These are phyloP conservation scores for Apiotrichum laibachii DNA, from an alignment of 1,284 basidiomycete genomes.

Conservation along the genomic window DNA sequence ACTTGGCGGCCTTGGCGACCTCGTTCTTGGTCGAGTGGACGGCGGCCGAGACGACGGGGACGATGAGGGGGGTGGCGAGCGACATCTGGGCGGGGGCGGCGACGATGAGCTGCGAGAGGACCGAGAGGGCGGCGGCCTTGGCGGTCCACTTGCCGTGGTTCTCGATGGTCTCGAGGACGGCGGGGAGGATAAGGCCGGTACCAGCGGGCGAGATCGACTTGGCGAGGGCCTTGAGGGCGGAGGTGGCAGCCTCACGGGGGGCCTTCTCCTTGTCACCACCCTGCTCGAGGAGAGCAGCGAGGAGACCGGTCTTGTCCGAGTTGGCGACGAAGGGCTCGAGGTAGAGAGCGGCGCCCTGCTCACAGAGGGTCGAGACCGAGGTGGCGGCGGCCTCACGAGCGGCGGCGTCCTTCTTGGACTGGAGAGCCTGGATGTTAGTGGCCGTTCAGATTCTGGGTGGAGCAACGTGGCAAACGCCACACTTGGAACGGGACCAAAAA, in stretches of 20 bases:
- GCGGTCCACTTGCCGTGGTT: conserved; percentile 99
- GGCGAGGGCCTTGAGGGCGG: conserved; percentile 77
- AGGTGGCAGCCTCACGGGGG: conserved; percentile 68
- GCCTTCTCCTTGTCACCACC: conserved; percentile 83
- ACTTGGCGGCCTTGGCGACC: conserved; percentile 68
- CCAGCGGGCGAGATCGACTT: conserved; percentile 89
- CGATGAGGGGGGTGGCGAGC: conserved; percentile 90
- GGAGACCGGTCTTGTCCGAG: conserved; percentile 64
- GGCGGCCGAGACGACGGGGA: conserved; percentile 90
- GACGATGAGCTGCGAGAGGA: conserved; percentile 86
- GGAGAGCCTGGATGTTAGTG: conserved; percentile 50
- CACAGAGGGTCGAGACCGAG: conserved; percentile 58
- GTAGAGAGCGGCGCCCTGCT: conserved; percentile 74
- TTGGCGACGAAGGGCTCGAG: conserved; percentile 88
- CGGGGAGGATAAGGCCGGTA: conserved; percentile 76
- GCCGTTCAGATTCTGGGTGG: not conserved
- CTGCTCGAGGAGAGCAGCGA: conserved; percentile 82
- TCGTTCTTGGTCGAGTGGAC: conserved; percentile 99
- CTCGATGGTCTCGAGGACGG: conserved; percentile 72
- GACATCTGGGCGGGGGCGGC: conserved; percentile 82
- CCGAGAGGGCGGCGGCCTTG: conserved; percentile 83
- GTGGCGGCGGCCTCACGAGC: conserved; percentile 50
- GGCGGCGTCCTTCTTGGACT: conserved; percentile 59
- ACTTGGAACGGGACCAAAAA: not conserved
- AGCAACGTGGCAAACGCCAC: not conserved